Evolutionary conservation across 257 asterid species (phyloP).

Genomic region (Apocynum venetum): DNA sequence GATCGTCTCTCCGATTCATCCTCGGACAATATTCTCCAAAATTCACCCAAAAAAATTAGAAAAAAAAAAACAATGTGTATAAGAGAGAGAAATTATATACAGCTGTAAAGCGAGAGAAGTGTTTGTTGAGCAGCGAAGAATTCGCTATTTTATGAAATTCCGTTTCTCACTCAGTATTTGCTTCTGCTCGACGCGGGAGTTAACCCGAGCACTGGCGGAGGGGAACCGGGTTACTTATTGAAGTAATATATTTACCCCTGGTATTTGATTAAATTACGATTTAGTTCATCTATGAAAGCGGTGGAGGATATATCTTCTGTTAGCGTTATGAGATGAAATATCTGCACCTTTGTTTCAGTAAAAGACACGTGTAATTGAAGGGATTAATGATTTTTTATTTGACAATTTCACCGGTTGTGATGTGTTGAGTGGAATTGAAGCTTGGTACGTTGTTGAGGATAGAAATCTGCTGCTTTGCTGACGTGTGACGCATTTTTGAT

Average conservation of each 20-base stretch:
- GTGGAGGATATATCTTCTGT: neutral
- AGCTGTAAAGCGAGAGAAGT: neutral
- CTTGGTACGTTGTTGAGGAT: neutral
- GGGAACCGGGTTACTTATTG: no score
- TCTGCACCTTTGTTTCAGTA: accelerated
- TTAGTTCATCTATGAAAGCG: neutral
- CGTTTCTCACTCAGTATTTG: neutral
- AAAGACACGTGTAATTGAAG: neutral
- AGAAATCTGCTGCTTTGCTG: neutral
- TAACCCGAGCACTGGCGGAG: no score
- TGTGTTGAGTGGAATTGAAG: neutral
- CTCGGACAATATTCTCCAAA: slow-evolving; percentile 13
- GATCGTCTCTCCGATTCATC: slow-evolving; percentile 80
- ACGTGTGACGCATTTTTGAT: neutral
- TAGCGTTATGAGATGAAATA: no score
- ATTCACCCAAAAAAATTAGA: neutral
- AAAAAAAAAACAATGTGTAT: neutral
- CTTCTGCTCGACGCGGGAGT: slow-evolving; percentile 25
- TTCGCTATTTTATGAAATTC: neutral
- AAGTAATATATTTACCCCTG: slow-evolving; percentile 1
- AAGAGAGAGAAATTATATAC: neutral
- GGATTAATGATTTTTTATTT: neutral
- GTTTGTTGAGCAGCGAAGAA: slow-evolving; percentile 5
- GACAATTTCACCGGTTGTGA: neutral
- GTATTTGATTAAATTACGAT: neutral